These are phyloP conservation scores for Platismatia glauca DNA, from an alignment of 495 filamentous ascomycete species.

Conservation along the genomic window DNA sequence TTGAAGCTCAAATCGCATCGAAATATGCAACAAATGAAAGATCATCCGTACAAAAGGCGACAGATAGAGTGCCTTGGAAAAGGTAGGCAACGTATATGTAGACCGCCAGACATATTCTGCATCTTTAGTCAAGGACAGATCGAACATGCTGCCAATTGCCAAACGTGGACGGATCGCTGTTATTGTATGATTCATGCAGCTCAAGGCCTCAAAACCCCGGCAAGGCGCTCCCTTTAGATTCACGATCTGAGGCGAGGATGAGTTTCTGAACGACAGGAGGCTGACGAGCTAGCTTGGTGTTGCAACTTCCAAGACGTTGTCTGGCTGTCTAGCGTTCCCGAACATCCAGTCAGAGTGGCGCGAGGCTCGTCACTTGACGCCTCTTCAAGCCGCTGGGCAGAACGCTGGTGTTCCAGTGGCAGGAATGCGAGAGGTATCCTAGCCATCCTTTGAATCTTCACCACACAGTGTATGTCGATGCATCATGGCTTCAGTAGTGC, in stretches of 20 bases:
- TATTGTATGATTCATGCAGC: neutral
- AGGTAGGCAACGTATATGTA: neutral
- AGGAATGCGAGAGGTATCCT: neutral
- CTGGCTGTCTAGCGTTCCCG: neutral
- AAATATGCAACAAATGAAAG: neutral
- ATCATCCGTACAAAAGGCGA: neutral
- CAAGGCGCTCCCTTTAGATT: neutral
- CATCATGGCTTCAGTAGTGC: conserved; percentile 4
- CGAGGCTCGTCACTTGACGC: too few species aligned
- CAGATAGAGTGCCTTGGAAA: neutral
- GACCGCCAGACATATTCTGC: neutral
- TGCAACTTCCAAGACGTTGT: neutral
- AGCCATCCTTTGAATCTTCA: neutral
- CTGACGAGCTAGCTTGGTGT: too few species aligned
- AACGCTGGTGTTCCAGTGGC: neutral
- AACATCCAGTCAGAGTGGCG: neutral
- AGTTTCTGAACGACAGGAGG: too few species aligned
- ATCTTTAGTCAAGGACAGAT: neutral
- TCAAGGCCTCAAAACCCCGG: too few species aligned
- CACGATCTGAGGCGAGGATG: neutral
- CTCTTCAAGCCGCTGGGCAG: neutral
- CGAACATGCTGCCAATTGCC: too few species aligned
- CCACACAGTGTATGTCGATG: neutral
- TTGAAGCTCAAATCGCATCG: neutral
- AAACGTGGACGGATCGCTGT: neutral